Evolutionary conservation across 805 yeast species (phyloP).

Genomic region (Jamesozyma hellenica): DNA sequence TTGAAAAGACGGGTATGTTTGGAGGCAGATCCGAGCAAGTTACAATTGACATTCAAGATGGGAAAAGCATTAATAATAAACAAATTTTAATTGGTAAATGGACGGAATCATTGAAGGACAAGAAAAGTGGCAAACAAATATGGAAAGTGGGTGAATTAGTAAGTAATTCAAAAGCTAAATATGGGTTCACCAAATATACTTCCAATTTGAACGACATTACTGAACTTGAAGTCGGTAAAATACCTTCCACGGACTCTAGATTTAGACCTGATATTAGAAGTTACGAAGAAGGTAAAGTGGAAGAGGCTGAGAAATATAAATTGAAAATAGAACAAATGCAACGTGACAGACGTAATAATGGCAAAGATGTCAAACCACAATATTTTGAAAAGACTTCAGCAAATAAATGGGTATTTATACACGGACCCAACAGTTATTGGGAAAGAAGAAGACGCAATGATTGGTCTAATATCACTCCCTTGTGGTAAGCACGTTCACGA

Average conservation of each 20-base stretch:
- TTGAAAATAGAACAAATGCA: constrained; percentile 66
- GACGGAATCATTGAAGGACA: constrained; percentile 56
- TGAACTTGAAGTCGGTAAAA: constrained; percentile 45
- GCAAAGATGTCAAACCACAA: constrained; percentile 44
- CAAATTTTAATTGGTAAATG: constrained; percentile 55
- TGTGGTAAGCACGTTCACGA: constrained; percentile 40
- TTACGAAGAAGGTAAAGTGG: constrained; percentile 62
- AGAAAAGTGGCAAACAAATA: constrained; percentile 30
- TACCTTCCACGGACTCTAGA: constrained; percentile 86
- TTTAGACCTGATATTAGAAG: constrained; percentile 73
- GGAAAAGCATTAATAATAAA: constrained; percentile 12
- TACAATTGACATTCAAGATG: constrained; percentile 32
- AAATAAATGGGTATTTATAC: constrained; percentile 44
- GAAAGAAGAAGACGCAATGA: constrained; percentile 52
- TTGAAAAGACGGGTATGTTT: constrained; percentile 74
- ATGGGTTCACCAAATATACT: constrained; percentile 79
- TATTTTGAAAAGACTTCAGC: constrained; percentile 44
- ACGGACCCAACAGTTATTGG: constrained; percentile 69
- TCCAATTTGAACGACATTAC: constrained; percentile 77
- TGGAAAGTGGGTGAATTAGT: constrained; percentile 70
- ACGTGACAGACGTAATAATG: constrained; percentile 57
- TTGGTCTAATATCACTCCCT: constrained; percentile 45
- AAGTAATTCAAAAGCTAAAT: constrained; percentile 48
- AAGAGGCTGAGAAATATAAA: constrained; percentile 63
- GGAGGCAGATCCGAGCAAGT: constrained; percentile 67